These are phyloP conservation scores for Urtica urens DNA, from an alignment of 306 rosid genomes.

Conservation along the genomic window DNA sequence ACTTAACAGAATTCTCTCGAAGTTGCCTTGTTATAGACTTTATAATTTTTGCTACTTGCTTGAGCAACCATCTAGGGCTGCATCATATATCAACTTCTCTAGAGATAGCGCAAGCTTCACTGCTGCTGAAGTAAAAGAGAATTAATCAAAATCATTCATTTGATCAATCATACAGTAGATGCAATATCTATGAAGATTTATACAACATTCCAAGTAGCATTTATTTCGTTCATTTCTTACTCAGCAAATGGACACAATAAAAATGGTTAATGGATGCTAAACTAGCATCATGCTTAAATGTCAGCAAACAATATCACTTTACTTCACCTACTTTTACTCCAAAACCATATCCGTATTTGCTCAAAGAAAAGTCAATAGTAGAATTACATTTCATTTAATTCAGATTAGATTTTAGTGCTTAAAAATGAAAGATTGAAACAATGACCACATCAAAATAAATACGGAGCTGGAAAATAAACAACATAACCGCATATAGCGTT, in stretches of 20 bases:
- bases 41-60: conserved; percentile 85
- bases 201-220: neutral
- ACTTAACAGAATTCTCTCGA: conserved; percentile 96
- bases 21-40: conserved; percentile 86
- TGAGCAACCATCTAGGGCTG: conserved; percentile 98
- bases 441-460: neutral
- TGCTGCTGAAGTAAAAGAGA: conserved; percentile 35
- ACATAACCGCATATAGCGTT: conserved; percentile 24
- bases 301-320: too few relatives aligned
- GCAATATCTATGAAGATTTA: too few relatives aligned
- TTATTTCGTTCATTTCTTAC: too few relatives aligned
- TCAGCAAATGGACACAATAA: too few relatives aligned
- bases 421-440: neutral
- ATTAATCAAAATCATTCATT: neutral
- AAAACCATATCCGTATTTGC: too few relatives aligned
- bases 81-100: conserved; percentile 78
- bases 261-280: too few relatives aligned
- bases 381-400: too few relatives aligned
- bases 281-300: too few relatives aligned
- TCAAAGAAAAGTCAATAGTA: too few relatives aligned
- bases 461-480: neutral
- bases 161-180: too few relatives aligned
- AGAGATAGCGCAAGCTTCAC: conserved; percentile 88
- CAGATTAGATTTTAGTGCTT: too few relatives aligned
- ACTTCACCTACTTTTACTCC: too few relatives aligned